Conservation (phyloP, 257 asterid genomes). For the Echium plantagineum region DNA sequence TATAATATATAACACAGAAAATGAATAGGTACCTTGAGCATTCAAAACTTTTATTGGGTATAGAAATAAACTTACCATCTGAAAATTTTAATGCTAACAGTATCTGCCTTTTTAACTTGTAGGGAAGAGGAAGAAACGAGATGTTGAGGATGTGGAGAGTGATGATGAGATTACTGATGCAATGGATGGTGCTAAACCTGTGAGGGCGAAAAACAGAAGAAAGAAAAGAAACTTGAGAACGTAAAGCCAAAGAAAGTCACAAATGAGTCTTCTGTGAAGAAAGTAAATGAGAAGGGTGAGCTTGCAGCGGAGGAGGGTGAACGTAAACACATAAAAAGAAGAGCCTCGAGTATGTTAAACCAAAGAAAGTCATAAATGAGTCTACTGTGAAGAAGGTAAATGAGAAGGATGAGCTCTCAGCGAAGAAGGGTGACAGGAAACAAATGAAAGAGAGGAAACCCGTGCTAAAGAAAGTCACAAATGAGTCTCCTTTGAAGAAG, state of each 20-base stretch:
- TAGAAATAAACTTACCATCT: no score
- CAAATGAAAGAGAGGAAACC: constrained; percentile 2
- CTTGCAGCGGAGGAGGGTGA: constrained; percentile 9
- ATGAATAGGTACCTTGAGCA: no score
- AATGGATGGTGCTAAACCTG: not conserved
- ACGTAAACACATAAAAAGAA: not conserved
- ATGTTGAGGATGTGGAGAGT: not conserved
- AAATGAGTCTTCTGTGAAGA: no score
- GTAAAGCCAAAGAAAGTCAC: not conserved
- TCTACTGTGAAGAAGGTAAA: not conserved
- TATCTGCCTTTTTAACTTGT: not conserved
- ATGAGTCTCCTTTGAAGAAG: constrained; percentile 13
- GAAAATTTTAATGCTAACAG: no score
- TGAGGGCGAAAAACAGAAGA: constrained; percentile 12
- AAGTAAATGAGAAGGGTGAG: not conserved
- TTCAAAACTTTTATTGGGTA: no score
- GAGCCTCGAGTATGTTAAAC: constrained; percentile 10
- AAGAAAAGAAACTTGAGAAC: constrained; percentile 3
- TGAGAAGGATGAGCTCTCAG: not conserved
- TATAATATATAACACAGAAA: no score
- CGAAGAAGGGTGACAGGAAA: constrained; percentile 9
- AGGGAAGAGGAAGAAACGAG: constrained; percentile 8
- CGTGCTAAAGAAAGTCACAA: constrained; percentile 8
- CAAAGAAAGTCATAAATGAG: not conserved
- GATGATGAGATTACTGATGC: constrained; percentile 5